Evolutionary conservation across 352 stramenopile genomes (phyloP), one percentile per base, ranked within the genome.

Genomic region (Globisporangium solare): DNA sequence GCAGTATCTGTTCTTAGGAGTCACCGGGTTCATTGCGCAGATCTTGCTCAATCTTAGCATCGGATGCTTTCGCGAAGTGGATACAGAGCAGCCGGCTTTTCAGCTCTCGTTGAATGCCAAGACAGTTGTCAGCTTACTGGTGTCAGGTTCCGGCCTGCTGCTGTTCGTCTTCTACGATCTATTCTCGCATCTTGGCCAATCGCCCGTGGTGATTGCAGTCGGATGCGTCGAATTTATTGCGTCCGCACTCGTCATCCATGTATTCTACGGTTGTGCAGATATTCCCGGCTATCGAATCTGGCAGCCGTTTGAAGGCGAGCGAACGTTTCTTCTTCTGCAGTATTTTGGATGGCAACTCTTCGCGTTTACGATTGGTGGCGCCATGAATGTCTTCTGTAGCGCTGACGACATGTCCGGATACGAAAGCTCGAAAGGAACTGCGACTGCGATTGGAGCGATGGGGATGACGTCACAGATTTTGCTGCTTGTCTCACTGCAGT

Each of bases 321-420:
- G 60, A 1, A 66, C 70, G 37, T 86, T 83, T 45, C 51, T 86
- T 52, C 57, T 86, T n/a, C 64, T 86, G 0, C 75, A 86, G 59
- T 86, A 83, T 41, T 48, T 86, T 15, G 75, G 75, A 13, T 86
- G 75, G 75, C 74, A 83, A 53, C 68, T 86, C 51, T 78, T 83
- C 15, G 73, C 66, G 18, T 70, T 63, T n/a, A 74, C 63, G 4
- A 51, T 83, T 11, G 64, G 65, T 0, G 73, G 71, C 0, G 67
- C 71, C 8, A 55, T 79, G 47, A 70, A 76, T 32, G 37, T 83
- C 6, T 69, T 55, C 22, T 65, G 63, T 6, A 58, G 60, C 20
- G 55, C 58, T 0, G 70, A 77, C 12, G 63, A 62, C 27, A 54
- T 31, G 4, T 40, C n/a, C 0, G 47, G 45, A 8, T 60, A 60